Base-by-base conservation (phyloP, 1,284 basidiomycete species). In the Lentinula novae-zelandiae region DNA sequence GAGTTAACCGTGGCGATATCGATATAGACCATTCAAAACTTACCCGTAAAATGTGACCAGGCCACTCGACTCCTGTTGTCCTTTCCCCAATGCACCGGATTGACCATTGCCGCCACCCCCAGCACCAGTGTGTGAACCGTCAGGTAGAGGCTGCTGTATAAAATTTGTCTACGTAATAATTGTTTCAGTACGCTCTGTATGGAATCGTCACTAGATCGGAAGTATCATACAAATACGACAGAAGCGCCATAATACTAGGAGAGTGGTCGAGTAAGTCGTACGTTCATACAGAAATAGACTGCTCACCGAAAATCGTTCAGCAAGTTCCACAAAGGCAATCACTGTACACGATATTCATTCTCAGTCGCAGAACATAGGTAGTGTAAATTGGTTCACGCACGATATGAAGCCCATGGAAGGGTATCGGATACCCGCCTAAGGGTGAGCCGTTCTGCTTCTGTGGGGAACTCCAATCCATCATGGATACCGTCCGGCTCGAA, bases 31-130 rank as follows among this genome's bases (percentile, higher is more conserved):
- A 88, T 84, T 60, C 78, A 75, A 70, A 22, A 46, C 44, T 9
- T 46, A 46, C 44, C 44, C 44, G 17, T 85, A 84, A 71, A 89
- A 85, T 0, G 85, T 86, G 4, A 78, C 83, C 49, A 89, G 73
- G 67, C 90, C 92, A 0, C 88, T 90, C 0, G 87, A 85, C 20
- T 86, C 82, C 15, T 78, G 82, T 62, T 87, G 84, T 5, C 87
- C 87, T 57, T 78, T 73, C 10, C 83, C 85, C 2, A 93, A 81
- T 2, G 92, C 92, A 64, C 92, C 92, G 1, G 90, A 81, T 66
- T 85, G 84, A 2, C 81, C 82, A 60, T 72, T 46, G 2, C 70
- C 60, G 3, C 81, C 79, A 6, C 81, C 81, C 3, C 44, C 44
- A 0, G 90, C 86, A 48, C 92, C 92, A 0, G 90, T 90, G 39